Evolutionary conservation across 345 rosid genomes (phyloP), one percentile per base, ranked within the genome.

Genomic region (Rhizophora mangle): DNA sequence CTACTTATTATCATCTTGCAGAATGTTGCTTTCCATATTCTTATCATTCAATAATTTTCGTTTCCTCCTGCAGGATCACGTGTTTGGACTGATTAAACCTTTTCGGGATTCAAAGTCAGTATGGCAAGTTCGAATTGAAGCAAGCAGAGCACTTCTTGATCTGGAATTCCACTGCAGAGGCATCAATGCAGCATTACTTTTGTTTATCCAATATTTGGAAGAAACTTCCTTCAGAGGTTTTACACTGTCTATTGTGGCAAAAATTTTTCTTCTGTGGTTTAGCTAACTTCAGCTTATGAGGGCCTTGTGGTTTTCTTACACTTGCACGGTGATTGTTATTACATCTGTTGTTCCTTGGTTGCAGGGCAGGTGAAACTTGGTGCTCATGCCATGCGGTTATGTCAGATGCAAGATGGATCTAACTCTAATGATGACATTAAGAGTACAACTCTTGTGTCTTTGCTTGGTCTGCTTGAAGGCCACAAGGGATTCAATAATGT

Each of bases 341-440:
- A 71, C 32, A 63, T 37, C 21, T 55, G 37, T 39, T 46, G 19
- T 57, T 64, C 61, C 62, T 67, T 82, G 75, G 67, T 79, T 86
- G 80, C 92, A 95, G 99, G 99, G 68, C 97, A 95, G 77, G 86
- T 81, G 52, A 95, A 95, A 80, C 81, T 95, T 78, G 82, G 82
- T 63, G 75, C 85, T 30, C 96, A 92, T 74, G 82, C 84, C 63
- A 79, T 92, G 96, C 86, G 93, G 73, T 78, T 90, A 77, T 94
- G 99, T 78, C 96, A 85, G 79, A 74, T 83, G 76, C 78, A 74
- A 72, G 86, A 82, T 76, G 79, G 78, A 73, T 81, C 80, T 10
- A 77, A 82, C 66, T 80, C 81, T 49, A 72, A 77, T 49, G 77
- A 86, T 80, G 81, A 78, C 62, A 74, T 88, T 37, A 80, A 80